These are phyloP conservation scores for Ophiostoma australiae DNA, from an alignment of 2,329 filamentous ascomycete species.

Conservation along the genomic window DNA sequence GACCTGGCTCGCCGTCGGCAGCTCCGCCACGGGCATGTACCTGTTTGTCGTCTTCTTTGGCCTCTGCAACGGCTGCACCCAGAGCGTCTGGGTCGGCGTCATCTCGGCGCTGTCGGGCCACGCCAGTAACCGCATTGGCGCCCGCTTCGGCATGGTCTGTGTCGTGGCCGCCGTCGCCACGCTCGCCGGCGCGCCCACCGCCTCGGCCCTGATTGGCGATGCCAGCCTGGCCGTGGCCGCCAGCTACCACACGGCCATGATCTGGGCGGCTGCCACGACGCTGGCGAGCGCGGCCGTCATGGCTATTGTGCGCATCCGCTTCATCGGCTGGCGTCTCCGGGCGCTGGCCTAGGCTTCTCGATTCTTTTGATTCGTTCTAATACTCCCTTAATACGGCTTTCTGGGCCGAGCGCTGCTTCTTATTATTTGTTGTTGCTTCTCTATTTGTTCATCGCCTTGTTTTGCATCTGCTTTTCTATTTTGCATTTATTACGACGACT, in stretches of 20 bases:
- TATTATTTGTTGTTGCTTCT: neutral
- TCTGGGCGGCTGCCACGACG: conserved; percentile 27
- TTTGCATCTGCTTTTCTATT: neutral
- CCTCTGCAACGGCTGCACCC: conserved; percentile 40
- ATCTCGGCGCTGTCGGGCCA: conserved; percentile 37
- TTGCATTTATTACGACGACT: conserved; percentile 5
- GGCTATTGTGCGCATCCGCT: conserved; percentile 19
- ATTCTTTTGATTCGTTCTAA: neutral
- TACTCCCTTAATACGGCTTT: conserved; percentile 4
- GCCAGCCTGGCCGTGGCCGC: conserved; percentile 19
- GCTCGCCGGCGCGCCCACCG: conserved; percentile 39
- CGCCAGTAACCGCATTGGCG: conserved; percentile 36
- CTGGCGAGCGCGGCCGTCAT: conserved; percentile 23
- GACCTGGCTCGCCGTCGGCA: conserved; percentile 50
- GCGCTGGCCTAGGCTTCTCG: neutral
- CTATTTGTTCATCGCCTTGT: neutral
- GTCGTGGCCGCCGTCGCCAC: conserved; percentile 39
- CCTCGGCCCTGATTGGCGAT: conserved; percentile 25
- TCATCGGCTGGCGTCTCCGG: conserved; percentile 23
- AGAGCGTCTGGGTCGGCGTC: conserved; percentile 35
- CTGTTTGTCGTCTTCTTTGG: conserved; percentile 44
- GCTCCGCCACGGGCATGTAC: conserved; percentile 38
- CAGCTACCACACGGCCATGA: conserved; percentile 26
- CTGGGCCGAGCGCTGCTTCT: conserved; percentile 11
- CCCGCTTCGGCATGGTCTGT: conserved; percentile 43